Conservation (phyloP, 176 grass and related monocot genomes). For the Hsuehochloa calcarea region DNA sequence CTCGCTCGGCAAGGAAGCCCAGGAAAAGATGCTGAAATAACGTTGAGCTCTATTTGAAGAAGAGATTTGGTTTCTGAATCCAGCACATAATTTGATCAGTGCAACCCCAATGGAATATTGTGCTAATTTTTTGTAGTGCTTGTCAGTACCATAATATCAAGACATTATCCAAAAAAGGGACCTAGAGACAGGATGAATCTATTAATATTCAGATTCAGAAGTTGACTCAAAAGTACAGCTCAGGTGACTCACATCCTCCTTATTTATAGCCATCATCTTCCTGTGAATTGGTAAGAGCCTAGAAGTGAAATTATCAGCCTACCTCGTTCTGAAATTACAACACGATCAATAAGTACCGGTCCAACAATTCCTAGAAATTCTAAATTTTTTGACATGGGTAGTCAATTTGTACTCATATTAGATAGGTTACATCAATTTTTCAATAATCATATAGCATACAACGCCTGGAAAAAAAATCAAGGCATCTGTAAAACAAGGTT, state of each 20-base stretch:
- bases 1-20: constrained; percentile 67
- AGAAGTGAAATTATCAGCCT: constrained; percentile 78
- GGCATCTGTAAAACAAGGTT: not conserved
- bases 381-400: not conserved
- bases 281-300: constrained; percentile 88
- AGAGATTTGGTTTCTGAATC: constrained; percentile 82
- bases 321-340: constrained; percentile 69
- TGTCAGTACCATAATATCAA: constrained; percentile 1
- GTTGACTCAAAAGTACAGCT: not conserved
- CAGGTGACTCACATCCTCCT: constrained; percentile 57
- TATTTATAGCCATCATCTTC: constrained; percentile 80
- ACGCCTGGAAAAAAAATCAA: not conserved
- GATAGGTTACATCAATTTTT: not conserved
- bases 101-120: constrained; percentile 84
- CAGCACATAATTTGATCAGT: constrained; percentile 97
- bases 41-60: constrained; percentile 97
- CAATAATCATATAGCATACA: not conserved
- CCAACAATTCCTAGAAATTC: not conserved
- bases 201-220: constrained; percentile 10
- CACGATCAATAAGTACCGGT: not conserved
- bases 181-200: not conserved
- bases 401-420: not conserved
- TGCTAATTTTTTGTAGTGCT: constrained; percentile 28
- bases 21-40: constrained; percentile 85
- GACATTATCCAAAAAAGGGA: not conserved